phyloP scores from a whole-genome alignment of 148 eudicot genomes.

The Silene latifolia region DNA sequence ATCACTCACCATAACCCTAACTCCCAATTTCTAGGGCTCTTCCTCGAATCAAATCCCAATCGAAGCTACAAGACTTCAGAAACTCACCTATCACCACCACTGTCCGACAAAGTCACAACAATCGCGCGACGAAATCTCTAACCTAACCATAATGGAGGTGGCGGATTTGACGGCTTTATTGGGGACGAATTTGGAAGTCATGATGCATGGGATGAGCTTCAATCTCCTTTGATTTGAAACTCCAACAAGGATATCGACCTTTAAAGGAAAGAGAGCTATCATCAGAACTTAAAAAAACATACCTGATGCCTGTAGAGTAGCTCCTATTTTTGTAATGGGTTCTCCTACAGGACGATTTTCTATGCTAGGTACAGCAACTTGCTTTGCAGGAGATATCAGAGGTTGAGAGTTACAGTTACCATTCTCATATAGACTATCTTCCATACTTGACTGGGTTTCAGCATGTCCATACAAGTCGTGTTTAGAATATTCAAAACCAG shows the following conservation, averaged over 20 bases:
- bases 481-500: slow-evolving; percentile 14
- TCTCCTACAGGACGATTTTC: slow-evolving; percentile 77
- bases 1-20: too few relatives aligned
- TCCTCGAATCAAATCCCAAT: too few relatives aligned
- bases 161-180: too few relatives aligned
- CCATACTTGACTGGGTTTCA: slow-evolving; percentile 18
- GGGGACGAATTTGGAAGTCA: too few relatives aligned
- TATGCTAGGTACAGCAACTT: slow-evolving; percentile 45
- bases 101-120: too few relatives aligned
- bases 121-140: too few relatives aligned
- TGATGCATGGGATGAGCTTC: too few relatives aligned
- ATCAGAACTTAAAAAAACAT: slow-evolving; percentile 17
- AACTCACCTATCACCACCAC: too few relatives aligned
- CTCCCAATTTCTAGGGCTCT: too few relatives aligned
- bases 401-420: slow-evolving; percentile 1
- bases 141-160: too few relatives aligned
- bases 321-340: slow-evolving; percentile 63
- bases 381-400: slow-evolving; percentile 58
- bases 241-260: neutral
- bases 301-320: slow-evolving; percentile 94
- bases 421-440: slow-evolving; percentile 1
- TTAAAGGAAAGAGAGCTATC: neutral
- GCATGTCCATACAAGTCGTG: slow-evolving; percentile 24
- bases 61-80: too few relatives aligned
- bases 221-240: too few relatives aligned